These are phyloP conservation scores for Saccharomyces hybrid DNA, from an alignment of 1,139 yeast genomes.

Conservation along the genomic window DNA sequence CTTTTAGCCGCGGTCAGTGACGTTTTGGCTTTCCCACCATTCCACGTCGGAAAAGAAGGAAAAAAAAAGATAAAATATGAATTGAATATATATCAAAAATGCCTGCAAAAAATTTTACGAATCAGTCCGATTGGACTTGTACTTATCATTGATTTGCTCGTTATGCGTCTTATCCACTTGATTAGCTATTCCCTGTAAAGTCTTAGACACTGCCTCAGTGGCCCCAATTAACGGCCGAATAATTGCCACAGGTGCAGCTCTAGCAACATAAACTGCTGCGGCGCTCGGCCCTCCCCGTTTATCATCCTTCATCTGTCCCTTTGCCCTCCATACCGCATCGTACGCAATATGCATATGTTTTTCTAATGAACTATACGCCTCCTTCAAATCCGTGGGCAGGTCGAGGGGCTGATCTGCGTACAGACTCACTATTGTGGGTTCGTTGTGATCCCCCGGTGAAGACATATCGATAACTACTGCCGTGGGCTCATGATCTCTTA, in stretches of 20 bases:
- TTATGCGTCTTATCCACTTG: constrained; percentile 61
- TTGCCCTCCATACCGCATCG: constrained; percentile 52
- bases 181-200: constrained; percentile 77
- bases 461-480: constrained; percentile 23
- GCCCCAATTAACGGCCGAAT: constrained; percentile 88
- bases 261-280: constrained; percentile 53
- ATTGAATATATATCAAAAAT: neutral
- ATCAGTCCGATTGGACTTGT: constrained; percentile 27
- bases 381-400: constrained; percentile 60
- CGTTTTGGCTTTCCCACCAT: neutral
- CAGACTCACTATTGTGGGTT: constrained; percentile 53
- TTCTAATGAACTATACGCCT: constrained; percentile 68
- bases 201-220: constrained; percentile 78
- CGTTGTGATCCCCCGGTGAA: constrained; percentile 33
- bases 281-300: constrained; percentile 49
- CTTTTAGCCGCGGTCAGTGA: neutral
- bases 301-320: constrained; percentile 51
- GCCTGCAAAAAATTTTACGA: neutral
- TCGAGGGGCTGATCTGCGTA: constrained; percentile 80
- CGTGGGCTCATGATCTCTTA: constrained; percentile 22
- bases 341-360: constrained; percentile 60
- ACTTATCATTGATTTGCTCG: constrained; percentile 44
- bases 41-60: neutral
- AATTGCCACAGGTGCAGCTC: constrained; percentile 71
- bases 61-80: neutral